Base-by-base conservation (phyloP, 495 filamentous ascomycete genomes). In the Aspergillus biplanus region DNA sequence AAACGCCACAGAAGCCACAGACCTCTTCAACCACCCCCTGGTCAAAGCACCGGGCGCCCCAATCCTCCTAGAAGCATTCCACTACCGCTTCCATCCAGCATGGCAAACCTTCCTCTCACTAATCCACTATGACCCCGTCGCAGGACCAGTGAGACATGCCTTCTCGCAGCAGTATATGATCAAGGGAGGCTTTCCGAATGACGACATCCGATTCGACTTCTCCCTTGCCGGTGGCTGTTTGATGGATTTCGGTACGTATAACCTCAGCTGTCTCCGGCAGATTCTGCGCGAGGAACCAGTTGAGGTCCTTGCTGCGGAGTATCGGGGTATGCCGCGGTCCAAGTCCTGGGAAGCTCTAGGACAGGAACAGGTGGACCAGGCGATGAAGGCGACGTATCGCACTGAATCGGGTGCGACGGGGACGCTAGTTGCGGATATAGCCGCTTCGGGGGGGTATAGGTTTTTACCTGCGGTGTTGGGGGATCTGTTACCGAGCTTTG, bases 21-120 rank as follows among this genome's bases (percentile, higher is more conserved):
- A 63, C 11, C 69, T 83, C 0, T 79, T 80, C 67, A 68, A 57
- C 35, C 67, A 71, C 8, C 72, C 72, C 3, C n/a, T 69, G 15
- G 56, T 82, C n/a, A 70, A 53, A 47, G 59, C 64, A 0, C 33
- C 61, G 0, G 53, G 63, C 33, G 73, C 69, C 0, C 70, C 72
- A 7, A 78, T 90, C 9, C 65, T 89, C 0, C 76, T 90, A 3
- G 88, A 90, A 70, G 87, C 86, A 6, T 80, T 86, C 50, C 85
- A 87, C 68, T 75, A 73, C 61, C 70, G 74, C 13, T 89, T 88
- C 67, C 81, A 86, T 53, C 86, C 85, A 3, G 75, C 82, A 6
- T 86, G 81, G 80, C 69, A 76, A 16, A 61, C 61, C 0, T 87
- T 86, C 63, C 74, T 81, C 8, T 67, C 78, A 0, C 69, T 75